These are phyloP conservation scores for Saccharomycopsis sp. DNA, from an alignment of 805 yeast genomes.

Conservation along the genomic window DNA sequence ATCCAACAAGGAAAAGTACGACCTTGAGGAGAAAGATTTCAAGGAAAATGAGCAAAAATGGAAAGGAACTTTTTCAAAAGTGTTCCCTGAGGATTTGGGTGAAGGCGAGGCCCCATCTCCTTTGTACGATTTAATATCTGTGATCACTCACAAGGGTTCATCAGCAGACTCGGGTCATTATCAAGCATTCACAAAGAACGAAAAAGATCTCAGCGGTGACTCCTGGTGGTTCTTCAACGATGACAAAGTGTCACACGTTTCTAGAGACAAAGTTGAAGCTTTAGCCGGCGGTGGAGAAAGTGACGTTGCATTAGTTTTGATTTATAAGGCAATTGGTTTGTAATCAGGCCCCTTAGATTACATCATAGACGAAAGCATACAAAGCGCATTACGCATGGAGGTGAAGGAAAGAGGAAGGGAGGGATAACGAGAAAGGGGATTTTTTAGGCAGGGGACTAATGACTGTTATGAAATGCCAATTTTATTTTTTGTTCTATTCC, in stretches of 20 bases:
- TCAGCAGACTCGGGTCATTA: constrained; percentile 97
- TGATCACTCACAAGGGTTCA: constrained; percentile 90
- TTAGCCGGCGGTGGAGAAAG: constrained; percentile 98
- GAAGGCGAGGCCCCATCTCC: constrained; percentile 78
- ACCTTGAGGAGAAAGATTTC: constrained; percentile 35
- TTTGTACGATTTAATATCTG: constrained; percentile 71
- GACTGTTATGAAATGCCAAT: no score
- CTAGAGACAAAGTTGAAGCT: constrained; percentile 69
- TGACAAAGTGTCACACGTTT: constrained; percentile 73
- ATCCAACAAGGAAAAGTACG: constrained; percentile 39
- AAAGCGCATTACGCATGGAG: no score
- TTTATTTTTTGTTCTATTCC: no score
- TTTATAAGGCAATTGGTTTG: constrained; percentile 66
- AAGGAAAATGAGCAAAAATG: constrained; percentile 40
- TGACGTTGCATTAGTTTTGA: constrained; percentile 83
- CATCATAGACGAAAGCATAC: no score
- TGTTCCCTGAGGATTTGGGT: constrained; percentile 38
- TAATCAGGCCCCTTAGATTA: constrained; percentile 8
- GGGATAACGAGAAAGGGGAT: no score
- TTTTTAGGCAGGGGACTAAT: no score
- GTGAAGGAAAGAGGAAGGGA: no score
- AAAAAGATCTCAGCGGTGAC: constrained; percentile 51
- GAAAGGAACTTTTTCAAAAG: constrained; percentile 34
- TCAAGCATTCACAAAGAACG: constrained; percentile 79
- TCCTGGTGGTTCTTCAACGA: constrained; percentile 95